Evolutionary conservation across 345 rosid species (phyloP).

Genomic region (Eucalyptus regnans): DNA sequence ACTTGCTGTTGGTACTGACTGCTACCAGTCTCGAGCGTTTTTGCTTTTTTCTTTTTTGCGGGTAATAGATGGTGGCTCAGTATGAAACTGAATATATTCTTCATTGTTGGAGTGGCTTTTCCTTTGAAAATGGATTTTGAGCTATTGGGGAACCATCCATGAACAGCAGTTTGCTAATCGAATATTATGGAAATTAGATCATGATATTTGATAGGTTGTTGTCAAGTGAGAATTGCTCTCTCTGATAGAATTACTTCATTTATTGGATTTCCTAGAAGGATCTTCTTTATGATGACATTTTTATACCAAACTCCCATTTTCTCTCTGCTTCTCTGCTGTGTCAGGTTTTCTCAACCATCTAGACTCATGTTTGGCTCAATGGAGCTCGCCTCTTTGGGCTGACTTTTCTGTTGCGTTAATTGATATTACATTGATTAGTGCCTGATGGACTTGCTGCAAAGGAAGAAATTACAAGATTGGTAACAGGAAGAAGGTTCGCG

Average conservation of each 20-base stretch:
- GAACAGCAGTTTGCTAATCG: background rate
- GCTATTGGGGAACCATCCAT: background rate
- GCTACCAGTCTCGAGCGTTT: background rate
- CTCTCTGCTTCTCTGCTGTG: background rate
- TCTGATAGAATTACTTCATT: background rate
- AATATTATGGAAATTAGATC: background rate
- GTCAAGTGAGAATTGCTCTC: background rate
- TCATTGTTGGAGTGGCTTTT: background rate
- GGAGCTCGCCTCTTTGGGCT: background rate
- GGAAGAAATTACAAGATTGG: background rate
- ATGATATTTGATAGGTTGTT: background rate
- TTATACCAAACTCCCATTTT: background rate
- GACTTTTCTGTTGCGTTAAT: background rate
- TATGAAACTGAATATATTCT: background rate
- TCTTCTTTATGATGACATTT: background rate
- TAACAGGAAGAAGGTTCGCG: background rate
- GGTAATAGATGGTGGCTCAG: background rate
- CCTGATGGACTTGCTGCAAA: background rate
- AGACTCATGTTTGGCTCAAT: background rate
- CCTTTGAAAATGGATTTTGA: background rate
- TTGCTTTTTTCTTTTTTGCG: background rate
- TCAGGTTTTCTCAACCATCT: background rate
- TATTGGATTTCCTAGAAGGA: background rate
- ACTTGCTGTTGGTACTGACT: background rate
- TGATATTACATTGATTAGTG: background rate